Evolutionary conservation across 2,329 filamentous ascomycete species (phyloP), one percentile per base, ranked within the genome.

Genomic region (Cyphellophora europaea): DNA sequence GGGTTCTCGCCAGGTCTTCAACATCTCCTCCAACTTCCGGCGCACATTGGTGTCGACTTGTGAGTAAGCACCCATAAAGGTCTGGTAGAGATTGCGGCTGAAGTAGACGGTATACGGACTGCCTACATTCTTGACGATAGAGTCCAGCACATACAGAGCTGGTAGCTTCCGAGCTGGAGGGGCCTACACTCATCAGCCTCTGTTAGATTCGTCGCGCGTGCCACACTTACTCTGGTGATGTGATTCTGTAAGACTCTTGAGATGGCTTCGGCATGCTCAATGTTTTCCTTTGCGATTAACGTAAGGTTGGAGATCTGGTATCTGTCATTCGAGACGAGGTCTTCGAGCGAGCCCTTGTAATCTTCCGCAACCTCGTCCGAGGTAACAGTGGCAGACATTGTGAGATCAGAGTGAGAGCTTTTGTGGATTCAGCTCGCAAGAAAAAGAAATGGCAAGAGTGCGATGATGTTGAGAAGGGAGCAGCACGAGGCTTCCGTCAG

Each of bases 231-330:
- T 72, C 82, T 82, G 62, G 86, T 80, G 60, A 98, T 95, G 55
- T 98, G 91, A 46, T 88, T 82, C 58, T 93, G 84, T 50, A 98
- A 66, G 32, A 85, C 85, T 53, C 85, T 78, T 12, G 91, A 88
- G 52, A 98, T 96, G 47, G 83, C 85, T 59, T 93, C 77, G 21
- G 91, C 91, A 67, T 95, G 83, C 62, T 93, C 87, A 47, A 88
- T 95, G 54, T 93, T 94, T 62, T 98, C 91, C 60, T 93, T 86
- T 41, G 91, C 91, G 62, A 98, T 96, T 58, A 94, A 79, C 43
- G 91, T 98, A 63, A 98, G 65, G 63, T 93, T 96, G 70, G 83
- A 89, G 60, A 98, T 98, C 63, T 96, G 89, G 62, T 86, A 86
- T 55, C 87, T 81, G 63, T 86, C 85, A 65, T 95, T 95, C 56